These are phyloP conservation scores for Pseudocercospora ulei DNA, from an alignment of 2,329 filamentous ascomycete genomes.

Conservation along the genomic window DNA sequence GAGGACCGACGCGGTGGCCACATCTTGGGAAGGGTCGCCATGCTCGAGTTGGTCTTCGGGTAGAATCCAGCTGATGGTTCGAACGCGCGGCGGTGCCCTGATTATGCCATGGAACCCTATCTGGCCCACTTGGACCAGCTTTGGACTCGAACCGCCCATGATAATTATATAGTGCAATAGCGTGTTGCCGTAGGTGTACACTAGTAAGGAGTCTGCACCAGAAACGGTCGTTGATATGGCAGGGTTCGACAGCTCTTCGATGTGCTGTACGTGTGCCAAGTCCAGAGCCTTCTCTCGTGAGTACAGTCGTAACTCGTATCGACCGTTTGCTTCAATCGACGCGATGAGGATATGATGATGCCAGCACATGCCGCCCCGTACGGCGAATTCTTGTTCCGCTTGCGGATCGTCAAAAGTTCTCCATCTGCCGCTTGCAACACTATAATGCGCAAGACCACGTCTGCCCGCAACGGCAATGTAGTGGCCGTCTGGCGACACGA, in stretches of 20 bases:
- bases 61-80: constrained; percentile 89
- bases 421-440: constrained; percentile 86
- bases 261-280: constrained; percentile 60
- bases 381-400: constrained; percentile 80
- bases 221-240: constrained; percentile 84
- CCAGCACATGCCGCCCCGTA: constrained; percentile 97
- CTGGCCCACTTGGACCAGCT: constrained; percentile 86
- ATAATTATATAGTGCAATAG: constrained; percentile 88
- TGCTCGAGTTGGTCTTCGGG: constrained; percentile 82
- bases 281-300: constrained; percentile 76
- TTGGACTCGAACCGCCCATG: constrained; percentile 55
- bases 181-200: constrained; percentile 94
- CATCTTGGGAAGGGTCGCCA: constrained; percentile 91
- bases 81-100: constrained; percentile 79
- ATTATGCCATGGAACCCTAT: constrained; percentile 97
- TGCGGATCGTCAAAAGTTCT: constrained; percentile 78
- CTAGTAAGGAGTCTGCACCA: constrained; percentile 85
- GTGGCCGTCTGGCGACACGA: constrained; percentile 81
- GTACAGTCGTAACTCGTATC: constrained; percentile 75
- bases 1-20: constrained; percentile 81
- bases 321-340: constrained; percentile 74
- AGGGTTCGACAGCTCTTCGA: constrained; percentile 67
- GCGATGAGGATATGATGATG: constrained; percentile 91
- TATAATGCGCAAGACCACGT: constrained; percentile 88
- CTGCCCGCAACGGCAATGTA: constrained; percentile 95